Percentiles rank a stretch among this genome's conserved stretches.
Conservation (phyloP, 495 filamentous ascomycete genomes). For the Corynascus novoguineensis region DNA sequence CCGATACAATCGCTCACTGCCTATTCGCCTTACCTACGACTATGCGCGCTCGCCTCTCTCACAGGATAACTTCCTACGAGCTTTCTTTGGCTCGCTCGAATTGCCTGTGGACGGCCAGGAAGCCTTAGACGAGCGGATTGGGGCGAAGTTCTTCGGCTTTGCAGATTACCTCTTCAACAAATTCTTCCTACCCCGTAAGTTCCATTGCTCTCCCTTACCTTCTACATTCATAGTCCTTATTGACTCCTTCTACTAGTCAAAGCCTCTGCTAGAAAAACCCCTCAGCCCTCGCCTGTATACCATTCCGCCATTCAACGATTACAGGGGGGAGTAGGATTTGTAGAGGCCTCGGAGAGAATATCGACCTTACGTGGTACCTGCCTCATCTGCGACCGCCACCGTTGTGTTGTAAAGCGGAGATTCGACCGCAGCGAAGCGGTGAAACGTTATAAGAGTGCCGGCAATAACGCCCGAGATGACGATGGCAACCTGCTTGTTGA, state of each 20-base stretch:
- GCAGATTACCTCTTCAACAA: constrained; percentile 25
- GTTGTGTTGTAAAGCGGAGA: not conserved
- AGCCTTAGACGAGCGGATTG: constrained; percentile 6
- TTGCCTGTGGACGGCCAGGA: constrained; percentile 12
- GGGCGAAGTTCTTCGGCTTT: constrained; percentile 18
- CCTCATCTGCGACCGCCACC: constrained; percentile 1
- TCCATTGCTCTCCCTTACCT: not conserved
- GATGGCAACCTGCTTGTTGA: not conserved
- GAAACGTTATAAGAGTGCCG: not conserved
- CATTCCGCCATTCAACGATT: not conserved
- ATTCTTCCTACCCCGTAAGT: constrained; percentile 22
- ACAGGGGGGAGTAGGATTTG: not conserved
- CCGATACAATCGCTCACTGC: constrained; percentile 9
- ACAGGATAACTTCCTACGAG: constrained; percentile 20
- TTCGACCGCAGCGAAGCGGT: not conserved
- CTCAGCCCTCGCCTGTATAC: not conserved
- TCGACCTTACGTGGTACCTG: not conserved
- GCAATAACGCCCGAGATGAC: not conserved
- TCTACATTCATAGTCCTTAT: not conserved
- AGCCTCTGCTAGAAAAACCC: not conserved
- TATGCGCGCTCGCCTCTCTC: constrained; percentile 21
- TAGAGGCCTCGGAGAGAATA: not conserved
- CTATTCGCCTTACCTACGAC: constrained; percentile 24
- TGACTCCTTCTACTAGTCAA: not conserved
- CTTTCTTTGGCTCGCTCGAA: constrained; percentile 20